phyloP scores from a whole-genome alignment of 768 basidiomycete genomes.

The Tulasnella calospora region DNA sequence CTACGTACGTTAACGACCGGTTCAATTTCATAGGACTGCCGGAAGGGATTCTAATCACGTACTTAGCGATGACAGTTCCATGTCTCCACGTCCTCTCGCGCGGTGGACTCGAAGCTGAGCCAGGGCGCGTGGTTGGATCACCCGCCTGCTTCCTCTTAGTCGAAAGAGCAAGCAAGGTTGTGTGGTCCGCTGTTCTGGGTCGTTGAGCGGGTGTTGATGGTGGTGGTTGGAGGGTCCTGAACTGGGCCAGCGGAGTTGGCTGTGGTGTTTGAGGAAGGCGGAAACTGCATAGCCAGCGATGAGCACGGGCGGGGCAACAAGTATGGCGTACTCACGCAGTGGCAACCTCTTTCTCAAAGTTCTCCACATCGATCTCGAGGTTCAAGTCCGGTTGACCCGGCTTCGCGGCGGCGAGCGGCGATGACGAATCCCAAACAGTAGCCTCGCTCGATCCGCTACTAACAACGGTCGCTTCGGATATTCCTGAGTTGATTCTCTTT shows the following conservation, averaged over 20 bases:
- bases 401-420: background rate
- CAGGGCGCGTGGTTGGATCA: background rate
- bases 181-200: background rate
- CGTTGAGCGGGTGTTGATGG: background rate
- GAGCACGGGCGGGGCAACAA: background rate
- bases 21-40: background rate
- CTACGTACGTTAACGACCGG: background rate
- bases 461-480: background rate
- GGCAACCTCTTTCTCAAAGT: background rate
- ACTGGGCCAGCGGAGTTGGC: background rate
- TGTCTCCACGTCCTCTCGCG: background rate
- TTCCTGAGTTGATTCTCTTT: background rate
- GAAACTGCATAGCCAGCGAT: background rate
- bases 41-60: background rate
- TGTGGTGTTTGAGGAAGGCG: background rate
- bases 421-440: background rate
- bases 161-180: background rate
- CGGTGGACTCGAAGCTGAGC: background rate
- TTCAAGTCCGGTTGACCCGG: background rate
- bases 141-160: background rate
- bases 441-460: background rate
- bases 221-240: background rate
- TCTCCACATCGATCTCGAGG: background rate
- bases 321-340: background rate
- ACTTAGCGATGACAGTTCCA: background rate